phyloP scores from a whole-genome alignment of 1,284 basidiomycete species.

The Melampsora larici-populina region DNA sequence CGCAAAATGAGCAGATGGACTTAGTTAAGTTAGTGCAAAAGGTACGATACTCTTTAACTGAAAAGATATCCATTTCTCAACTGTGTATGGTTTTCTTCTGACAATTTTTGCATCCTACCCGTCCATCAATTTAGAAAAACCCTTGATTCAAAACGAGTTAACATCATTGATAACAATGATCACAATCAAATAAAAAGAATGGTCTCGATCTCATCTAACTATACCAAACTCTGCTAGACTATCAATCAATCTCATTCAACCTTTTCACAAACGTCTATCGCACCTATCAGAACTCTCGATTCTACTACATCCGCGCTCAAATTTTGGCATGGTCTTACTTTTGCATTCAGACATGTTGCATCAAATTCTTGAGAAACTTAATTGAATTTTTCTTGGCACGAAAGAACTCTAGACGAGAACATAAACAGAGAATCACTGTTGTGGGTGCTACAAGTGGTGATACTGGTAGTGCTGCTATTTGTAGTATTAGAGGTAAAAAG shows the following conservation, averaged over 20 bases:
- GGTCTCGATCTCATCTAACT: too few species aligned
- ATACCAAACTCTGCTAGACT: too few species aligned
- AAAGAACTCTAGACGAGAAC: constrained; percentile 64
- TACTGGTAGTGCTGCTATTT: constrained; percentile 97
- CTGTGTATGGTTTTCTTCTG: too few species aligned
- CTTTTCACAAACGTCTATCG: constrained; percentile 78
- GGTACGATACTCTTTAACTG: too few species aligned
- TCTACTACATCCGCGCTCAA: constrained; percentile 77
- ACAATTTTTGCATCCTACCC: too few species aligned
- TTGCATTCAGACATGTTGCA: constrained; percentile 98
- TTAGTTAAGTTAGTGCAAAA: too few species aligned
- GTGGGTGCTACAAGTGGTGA: constrained; percentile 96
- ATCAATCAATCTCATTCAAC: constrained; percentile 80
- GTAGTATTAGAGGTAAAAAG: constrained; percentile 86
- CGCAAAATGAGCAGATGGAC: too few species aligned
- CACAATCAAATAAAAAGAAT: too few species aligned
- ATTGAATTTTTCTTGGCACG: constrained; percentile 91
- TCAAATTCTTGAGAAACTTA: constrained; percentile 91
- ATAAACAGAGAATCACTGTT: constrained; percentile 76
- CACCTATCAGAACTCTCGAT: constrained; percentile 71
- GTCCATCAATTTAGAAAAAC: too few species aligned
- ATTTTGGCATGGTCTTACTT: constrained; percentile 96
- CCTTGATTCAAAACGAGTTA: too few species aligned
- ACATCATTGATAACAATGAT: too few species aligned
- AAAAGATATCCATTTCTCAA: too few species aligned